Evolutionary conservation across 2,329 filamentous ascomycete species (phyloP).

Genomic region (Fusarium fujikuroi): DNA sequence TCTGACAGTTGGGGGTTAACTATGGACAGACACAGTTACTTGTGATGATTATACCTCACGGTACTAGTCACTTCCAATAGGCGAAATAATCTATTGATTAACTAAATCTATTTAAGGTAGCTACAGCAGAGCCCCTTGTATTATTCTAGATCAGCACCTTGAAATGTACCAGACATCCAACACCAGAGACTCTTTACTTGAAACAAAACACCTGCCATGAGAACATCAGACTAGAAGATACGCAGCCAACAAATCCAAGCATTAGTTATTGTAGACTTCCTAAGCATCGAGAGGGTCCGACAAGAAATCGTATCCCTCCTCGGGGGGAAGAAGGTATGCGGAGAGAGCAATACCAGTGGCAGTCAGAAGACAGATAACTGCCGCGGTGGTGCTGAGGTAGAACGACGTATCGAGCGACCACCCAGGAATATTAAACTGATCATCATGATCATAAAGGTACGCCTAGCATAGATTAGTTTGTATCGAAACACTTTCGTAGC

Average conservation of each 20-base stretch:
- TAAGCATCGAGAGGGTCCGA: conserved; percentile 64
- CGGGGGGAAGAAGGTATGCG: conserved; percentile 76
- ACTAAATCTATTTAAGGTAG: conserved; percentile 1
- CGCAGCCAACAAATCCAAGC: not conserved
- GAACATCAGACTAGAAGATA: not conserved
- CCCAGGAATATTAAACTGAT: conserved; percentile 81
- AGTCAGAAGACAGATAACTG: conserved; percentile 61
- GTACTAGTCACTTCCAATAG: not conserved
- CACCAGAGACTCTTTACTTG: not conserved
- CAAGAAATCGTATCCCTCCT: conserved; percentile 85
- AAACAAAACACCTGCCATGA: conserved; percentile 12
- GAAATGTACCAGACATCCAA: not conserved
- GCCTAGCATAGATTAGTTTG: conserved; percentile 62
- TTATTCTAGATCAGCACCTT: conserved; percentile 14
- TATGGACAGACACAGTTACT: not conserved
- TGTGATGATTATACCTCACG: not conserved
- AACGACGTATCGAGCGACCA: conserved; percentile 86
- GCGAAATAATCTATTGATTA: conserved; percentile 6
- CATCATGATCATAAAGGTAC: conserved; percentile 84
- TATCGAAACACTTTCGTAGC: not conserved
- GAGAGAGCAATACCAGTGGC: conserved; percentile 72
- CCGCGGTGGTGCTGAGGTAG: conserved; percentile 73
- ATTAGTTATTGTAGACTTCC: not conserved
- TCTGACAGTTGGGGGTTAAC: not conserved
- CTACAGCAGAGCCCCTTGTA: conserved; percentile 17